Conservation (phyloP, 305 asterid species). For the Lippia alba region DNA sequence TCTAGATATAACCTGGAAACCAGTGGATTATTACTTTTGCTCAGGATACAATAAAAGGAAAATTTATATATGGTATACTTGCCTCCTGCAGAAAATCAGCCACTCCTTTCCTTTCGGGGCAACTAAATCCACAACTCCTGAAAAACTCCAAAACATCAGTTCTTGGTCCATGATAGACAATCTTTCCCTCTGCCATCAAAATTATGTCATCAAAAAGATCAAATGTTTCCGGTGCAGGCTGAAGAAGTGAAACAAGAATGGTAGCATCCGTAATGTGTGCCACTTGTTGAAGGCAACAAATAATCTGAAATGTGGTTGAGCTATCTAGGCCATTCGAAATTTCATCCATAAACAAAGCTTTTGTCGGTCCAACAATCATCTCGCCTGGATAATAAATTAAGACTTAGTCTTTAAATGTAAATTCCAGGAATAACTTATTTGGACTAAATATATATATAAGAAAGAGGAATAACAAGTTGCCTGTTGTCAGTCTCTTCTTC, state of each 20-base stretch:
- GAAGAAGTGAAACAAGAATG: constrained; percentile 38
- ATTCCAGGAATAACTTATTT: not conserved
- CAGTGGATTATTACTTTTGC: too few species aligned
- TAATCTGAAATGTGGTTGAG: constrained; percentile 52
- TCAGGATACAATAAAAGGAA: too few species aligned
- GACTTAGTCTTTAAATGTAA: not conserved
- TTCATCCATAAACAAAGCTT: constrained; percentile 83
- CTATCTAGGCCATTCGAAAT: constrained; percentile 87
- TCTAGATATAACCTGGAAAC: constrained; percentile 59
- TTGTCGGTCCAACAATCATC: constrained; percentile 86
- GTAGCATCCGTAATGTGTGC: constrained; percentile 40
- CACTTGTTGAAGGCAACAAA: constrained; percentile 34
- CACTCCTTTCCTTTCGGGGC: too few species aligned
- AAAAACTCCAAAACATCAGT: constrained; percentile 32
- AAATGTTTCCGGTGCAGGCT: constrained; percentile 40
- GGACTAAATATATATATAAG: not conserved
- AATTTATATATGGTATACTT: too few species aligned
- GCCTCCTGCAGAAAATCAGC: constrained; percentile 58
- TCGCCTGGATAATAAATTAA: constrained; percentile 55
- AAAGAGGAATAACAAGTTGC: constrained; percentile 43
- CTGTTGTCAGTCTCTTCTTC: constrained; percentile 86
- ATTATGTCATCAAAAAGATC: constrained; percentile 41
- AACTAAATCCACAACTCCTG: constrained; percentile 37
- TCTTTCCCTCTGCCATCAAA: constrained; percentile 37
- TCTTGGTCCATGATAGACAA: constrained; percentile 39